Base-by-base conservation (phyloP, 352 stramenopile genomes). In the Globisporangium recalcitrans region DNA sequence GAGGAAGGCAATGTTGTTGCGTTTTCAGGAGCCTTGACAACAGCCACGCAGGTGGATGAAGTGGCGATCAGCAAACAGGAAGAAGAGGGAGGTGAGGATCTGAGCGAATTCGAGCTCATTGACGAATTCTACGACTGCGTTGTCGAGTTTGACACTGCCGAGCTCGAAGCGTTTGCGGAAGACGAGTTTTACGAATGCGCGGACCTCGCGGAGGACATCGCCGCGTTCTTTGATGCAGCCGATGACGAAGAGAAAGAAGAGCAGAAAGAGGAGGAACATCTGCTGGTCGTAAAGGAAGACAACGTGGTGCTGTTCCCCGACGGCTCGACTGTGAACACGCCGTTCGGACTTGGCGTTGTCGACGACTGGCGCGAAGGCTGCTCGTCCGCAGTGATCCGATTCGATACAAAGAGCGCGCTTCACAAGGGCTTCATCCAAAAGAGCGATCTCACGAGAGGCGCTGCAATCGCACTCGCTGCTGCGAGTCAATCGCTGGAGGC, bases 141-240 rank as follows among this genome's bases (percentile, higher is more conserved):
- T 11, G 72, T 71, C 10, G 78, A 83, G 24, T 87, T 77, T 42
- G 82, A 91, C 42, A 75, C 77, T 47, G 73, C 73, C 4, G 56
- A 62, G 3, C 63, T 88, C 47, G 73, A 95, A 56, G 72, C 78
- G 13, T 80, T 90, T 57, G 84, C 80, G 0, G 86, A 95, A 69
- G 86, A 95, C 29, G 79, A 93, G 40, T 95, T 91, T 62, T 95
- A 91, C 46, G 86, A 95, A 54, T 93, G 86, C 56, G 53, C 93
- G 7, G 78, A 90, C 52, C 62, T 91, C 11, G 78, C 79, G 44
- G 69, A 90, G 27, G 71, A 80, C 9, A 75, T 93, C 1, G 65
- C 77, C 6, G 46, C 53, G 22, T 70, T 80, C 42, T 89, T 93
- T 46, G 67, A 63, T n/a, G 26, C 36, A 24, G 65, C 55, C 27